Evolutionary conservation across 2,329 filamentous ascomycete species (phyloP).

Genomic region (Madurella mycetomatis): DNA sequence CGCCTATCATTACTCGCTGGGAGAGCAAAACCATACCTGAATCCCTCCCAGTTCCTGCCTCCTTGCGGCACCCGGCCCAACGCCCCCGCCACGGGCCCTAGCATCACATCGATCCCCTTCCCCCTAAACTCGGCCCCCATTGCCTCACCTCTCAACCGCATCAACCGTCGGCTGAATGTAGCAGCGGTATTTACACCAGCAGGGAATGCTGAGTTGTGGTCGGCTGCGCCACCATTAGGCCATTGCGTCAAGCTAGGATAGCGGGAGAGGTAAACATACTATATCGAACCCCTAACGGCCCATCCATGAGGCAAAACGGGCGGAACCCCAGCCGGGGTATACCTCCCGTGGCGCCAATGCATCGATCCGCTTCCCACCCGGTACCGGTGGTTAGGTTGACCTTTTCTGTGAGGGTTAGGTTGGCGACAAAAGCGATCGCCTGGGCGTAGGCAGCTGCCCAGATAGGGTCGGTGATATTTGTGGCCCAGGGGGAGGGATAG

Average conservation of each 20-base stretch:
- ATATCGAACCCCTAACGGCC: slow-evolving; percentile 64
- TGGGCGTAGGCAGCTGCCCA: slow-evolving; percentile 60
- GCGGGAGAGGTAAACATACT: slow-evolving; percentile 23
- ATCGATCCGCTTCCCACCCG: slow-evolving; percentile 46
- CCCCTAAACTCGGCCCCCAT: slow-evolving; percentile 68
- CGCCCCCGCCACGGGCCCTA: slow-evolving; percentile 58
- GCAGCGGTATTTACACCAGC: slow-evolving; percentile 68
- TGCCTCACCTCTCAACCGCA: slow-evolving; percentile 61
- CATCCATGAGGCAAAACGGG: slow-evolving; percentile 64
- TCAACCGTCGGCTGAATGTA: slow-evolving; percentile 65
- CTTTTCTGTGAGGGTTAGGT: slow-evolving; percentile 67
- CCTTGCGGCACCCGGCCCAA: slow-evolving; percentile 61
- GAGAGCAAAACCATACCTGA: slow-evolving; percentile 28
- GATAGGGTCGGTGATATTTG: slow-evolving; percentile 43
- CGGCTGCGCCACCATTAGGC: slow-evolving; percentile 32
- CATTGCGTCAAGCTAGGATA: neutral
- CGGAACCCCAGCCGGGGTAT: slow-evolving; percentile 54
- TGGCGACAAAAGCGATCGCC: slow-evolving; percentile 53
- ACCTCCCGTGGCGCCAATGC: slow-evolving; percentile 37
- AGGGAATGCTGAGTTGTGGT: slow-evolving; percentile 66
- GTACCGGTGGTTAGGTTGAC: slow-evolving; percentile 72
- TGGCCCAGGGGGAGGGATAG: slow-evolving; percentile 21
- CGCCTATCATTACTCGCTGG: neutral
- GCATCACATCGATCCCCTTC: slow-evolving; percentile 69
- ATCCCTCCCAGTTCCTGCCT: slow-evolving; percentile 58